These are phyloP conservation scores for Collybia nuda DNA, from an alignment of 768 basidiomycete species.

Conservation along the genomic window DNA sequence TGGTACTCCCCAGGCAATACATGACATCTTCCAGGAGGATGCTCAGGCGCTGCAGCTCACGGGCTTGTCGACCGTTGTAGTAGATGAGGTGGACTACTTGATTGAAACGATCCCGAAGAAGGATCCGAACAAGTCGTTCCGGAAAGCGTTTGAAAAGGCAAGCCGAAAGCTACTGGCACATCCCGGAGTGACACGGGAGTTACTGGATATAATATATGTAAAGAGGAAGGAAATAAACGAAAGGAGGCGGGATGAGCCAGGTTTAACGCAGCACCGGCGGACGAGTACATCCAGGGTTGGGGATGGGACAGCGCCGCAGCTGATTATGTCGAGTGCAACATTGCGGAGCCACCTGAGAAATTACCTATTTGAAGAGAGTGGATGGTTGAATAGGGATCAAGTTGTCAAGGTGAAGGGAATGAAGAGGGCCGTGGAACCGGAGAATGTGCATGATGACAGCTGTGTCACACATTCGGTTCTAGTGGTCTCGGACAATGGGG, in stretches of 20 bases:
- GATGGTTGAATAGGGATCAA: constrained; percentile 53
- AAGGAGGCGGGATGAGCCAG: constrained; percentile 21
- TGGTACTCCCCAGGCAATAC: constrained; percentile 67
- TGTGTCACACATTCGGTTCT: constrained; percentile 53
- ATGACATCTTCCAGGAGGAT: constrained; percentile 52
- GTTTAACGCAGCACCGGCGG: constrained; percentile 14
- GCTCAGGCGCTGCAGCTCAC: constrained; percentile 42
- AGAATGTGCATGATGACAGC: constrained; percentile 4
- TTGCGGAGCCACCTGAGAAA: constrained; percentile 53
- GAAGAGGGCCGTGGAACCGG: constrained; percentile 2
- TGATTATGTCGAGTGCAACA: constrained; percentile 73
- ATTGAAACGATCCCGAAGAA: constrained; percentile 52
- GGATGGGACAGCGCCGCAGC: constrained; percentile 42
- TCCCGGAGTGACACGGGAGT: constrained; percentile 53
- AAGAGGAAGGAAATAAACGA: constrained; percentile 28
- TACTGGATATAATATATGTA: constrained; percentile 59
- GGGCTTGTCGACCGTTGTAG: constrained; percentile 55
- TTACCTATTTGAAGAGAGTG: constrained; percentile 54
- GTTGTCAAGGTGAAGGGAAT: constrained; percentile 37
- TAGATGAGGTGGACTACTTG: constrained; percentile 78
- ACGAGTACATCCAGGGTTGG: constrained; percentile 8
- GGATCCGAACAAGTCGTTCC: constrained; percentile 35
- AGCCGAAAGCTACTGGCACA: constrained; percentile 48
- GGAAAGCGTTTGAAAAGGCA: constrained; percentile 33
- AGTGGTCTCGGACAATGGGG: constrained; percentile 55